Evolutionary conservation across 305 asterid genomes (phyloP).

Genomic region (Andrographis paniculata): DNA sequence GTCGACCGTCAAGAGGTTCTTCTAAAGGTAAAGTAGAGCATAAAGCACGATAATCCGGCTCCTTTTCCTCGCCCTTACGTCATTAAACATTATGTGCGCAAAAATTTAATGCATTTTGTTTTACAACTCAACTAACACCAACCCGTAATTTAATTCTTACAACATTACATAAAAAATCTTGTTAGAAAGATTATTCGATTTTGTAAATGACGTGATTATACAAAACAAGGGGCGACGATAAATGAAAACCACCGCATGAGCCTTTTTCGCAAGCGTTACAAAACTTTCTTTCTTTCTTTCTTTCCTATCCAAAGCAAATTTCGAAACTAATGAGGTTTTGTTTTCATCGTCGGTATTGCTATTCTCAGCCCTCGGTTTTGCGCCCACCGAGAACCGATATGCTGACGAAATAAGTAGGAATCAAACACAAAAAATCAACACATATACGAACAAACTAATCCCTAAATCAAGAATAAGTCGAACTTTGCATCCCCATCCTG

Average conservation of each 20-base stretch:
- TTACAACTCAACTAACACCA: neutral
- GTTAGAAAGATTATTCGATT: neutral
- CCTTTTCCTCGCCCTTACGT: constrained; percentile 2
- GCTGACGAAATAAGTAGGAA: neutral
- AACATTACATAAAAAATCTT: no score
- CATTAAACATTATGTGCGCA: constrained; percentile 1
- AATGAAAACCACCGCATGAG: no score
- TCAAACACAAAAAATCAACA: neutral
- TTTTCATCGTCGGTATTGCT: no score
- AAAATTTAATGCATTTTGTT: constrained; percentile 4
- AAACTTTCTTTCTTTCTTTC: no score
- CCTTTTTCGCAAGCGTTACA: no score
- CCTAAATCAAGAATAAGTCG: constrained; percentile 1
- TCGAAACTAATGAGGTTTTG: no score
- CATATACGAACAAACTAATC: neutral
- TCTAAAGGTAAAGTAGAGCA: neutral
- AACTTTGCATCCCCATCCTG: neutral
- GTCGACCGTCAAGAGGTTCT: no score
- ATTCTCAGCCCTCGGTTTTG: neutral
- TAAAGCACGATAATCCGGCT: constrained; percentile 1
- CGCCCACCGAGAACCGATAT: neutral
- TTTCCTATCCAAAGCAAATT: no score
- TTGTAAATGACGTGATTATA: constrained; percentile 8
- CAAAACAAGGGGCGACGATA: neutral
- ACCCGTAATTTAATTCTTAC: no score